Percentiles rank a stretch among this genome's conserved stretches.
Conservation (phyloP, 208 protist genomes). For the Entamoeba nuttalli region DNA sequence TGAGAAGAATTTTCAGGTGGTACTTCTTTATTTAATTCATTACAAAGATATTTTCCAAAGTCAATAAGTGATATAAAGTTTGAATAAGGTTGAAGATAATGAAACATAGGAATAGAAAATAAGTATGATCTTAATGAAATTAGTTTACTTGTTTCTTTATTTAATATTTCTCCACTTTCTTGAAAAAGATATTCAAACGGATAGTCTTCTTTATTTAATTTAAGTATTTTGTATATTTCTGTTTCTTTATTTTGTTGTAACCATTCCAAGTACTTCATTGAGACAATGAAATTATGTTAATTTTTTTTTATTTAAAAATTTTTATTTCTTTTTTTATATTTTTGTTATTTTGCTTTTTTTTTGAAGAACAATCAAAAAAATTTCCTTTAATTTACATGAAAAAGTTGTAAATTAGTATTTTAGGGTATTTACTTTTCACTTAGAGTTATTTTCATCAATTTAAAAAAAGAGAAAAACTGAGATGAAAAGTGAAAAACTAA, state of each 20-base stretch:
- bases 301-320: no score
- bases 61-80: background rate
- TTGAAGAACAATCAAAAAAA: no score
- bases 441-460: background rate
- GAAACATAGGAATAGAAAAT: background rate
- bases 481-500: background rate
- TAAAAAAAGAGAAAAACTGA: background rate
- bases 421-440: no score
- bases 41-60: background rate
- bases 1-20: no score
- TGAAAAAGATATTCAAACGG: background rate
- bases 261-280: background rate
- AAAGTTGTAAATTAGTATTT: no score
- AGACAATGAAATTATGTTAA: no score
- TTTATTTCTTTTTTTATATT: no score
- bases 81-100: background rate
- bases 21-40: background rate
- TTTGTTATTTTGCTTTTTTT: no score
- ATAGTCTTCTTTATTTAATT: background rate
- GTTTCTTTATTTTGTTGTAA: background rate
- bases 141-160: background rate
- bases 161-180: background rate
- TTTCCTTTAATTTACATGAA: no score
- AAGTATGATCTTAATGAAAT: background rate
- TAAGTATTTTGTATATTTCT: background rate